Base-by-base conservation (phyloP, 1,284 basidiomycete genomes). In the Austroboletus novae-zelandiae region DNA sequence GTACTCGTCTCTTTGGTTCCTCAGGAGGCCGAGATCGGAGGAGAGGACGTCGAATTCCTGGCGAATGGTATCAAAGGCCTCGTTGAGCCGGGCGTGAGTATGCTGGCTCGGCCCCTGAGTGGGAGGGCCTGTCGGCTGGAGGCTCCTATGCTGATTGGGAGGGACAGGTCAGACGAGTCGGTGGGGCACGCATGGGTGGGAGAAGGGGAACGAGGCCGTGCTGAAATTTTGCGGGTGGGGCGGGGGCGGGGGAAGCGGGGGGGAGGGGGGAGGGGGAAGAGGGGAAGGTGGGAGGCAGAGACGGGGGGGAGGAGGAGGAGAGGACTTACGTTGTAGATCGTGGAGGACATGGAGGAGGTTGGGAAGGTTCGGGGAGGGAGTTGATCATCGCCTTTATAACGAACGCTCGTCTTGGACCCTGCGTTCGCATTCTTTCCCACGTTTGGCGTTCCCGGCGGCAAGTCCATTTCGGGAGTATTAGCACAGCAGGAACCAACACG, bases 1-100 rank as follows among this genome's bases (percentile, higher is more conserved):
- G 68, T 88, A 91, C 55, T 98, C 94, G 62, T 97, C 94, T 50
- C 91, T 76, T 72, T 96, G 91, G 32, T 73, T 77, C 56, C 91
- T 83, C 62, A 91, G 76, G 27, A 81, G 65, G 18, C 72, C 74
- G 45, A 89, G 75, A 67, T 97, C 94, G 53, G 79, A 76, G 14
- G 82, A 75, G 53, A 95, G 74, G 46, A 76, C 74, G 53, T 97
- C 94, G 64, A 93, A 95, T 73, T 98, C 95, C 49, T 85, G 81
- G 57, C 88, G 82, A 64, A 97, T 86, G 54, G 80, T 76, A 47
- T 96, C 93, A 58, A 98, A 83, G 32, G 87, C 80, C 53, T 95
- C 92, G 53, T 81, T 81, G 57, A 97, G 74, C 42, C 91, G 71
- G 52, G 64, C 59, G 57, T 71, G 70, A 47, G 70, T 63, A 45